Evolutionary conservation across 2,329 filamentous ascomycete species (phyloP).

Genomic region (Aspergillus niger): DNA sequence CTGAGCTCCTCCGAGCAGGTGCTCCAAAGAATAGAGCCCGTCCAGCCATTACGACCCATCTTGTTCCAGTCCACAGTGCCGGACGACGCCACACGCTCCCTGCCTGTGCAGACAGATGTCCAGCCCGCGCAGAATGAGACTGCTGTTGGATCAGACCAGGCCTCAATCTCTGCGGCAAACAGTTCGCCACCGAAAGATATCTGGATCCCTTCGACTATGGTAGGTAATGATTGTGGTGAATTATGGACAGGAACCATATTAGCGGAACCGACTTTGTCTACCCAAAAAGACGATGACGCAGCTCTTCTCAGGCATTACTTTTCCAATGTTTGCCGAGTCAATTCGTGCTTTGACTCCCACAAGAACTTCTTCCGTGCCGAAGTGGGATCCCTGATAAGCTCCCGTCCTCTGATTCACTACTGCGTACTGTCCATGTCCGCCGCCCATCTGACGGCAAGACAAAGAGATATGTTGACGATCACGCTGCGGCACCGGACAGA

Average conservation of each 20-base stretch:
- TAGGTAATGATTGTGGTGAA: too few species aligned
- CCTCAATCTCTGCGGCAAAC: too few species aligned
- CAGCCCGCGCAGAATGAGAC: too few species aligned
- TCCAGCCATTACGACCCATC: background rate
- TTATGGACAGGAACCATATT: too few species aligned
- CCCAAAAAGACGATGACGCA: background rate
- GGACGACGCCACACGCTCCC: too few species aligned
- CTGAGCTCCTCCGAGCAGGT: background rate
- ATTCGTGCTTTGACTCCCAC: constrained; percentile 7
- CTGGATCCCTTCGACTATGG: too few species aligned
- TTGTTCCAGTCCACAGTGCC: too few species aligned
- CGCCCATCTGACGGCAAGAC: constrained; percentile 1
- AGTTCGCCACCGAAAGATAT: too few species aligned
- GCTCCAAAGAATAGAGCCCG: background rate
- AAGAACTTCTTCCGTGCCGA: background rate
- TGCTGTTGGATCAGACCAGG: too few species aligned
- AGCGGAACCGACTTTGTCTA: background rate
- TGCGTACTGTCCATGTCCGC: constrained; percentile 14
- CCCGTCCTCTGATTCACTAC: constrained; percentile 6
- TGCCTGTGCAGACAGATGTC: too few species aligned
- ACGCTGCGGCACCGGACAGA: background rate
- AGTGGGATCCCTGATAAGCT: constrained; percentile 3
- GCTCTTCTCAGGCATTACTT: background rate
- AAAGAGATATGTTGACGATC: background rate
- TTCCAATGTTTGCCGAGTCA: background rate